Evolutionary conservation across 1,284 basidiomycete genomes (phyloP), one percentile per base, ranked within the genome.

Genomic region (Mycena sp.): DNA sequence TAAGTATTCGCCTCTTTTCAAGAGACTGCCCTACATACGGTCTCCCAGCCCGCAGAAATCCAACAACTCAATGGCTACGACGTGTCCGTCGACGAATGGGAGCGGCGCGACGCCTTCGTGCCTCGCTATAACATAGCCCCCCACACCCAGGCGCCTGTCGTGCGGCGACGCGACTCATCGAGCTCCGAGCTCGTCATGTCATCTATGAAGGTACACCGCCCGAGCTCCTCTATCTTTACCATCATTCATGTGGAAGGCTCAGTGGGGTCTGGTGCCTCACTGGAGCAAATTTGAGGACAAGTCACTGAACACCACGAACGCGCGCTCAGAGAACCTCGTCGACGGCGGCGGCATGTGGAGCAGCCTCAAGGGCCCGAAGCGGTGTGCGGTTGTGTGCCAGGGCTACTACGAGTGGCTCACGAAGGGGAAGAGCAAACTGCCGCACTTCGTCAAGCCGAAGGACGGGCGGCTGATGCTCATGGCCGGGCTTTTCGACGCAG

Each of bases 391-490:
- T 51, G 77, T 91, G 14, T 91, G 89, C 60, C 87, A 96, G 78
- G 95, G 94, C 88, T 98, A 96, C 77, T 98, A 91, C 75, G 96
- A 95, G 79, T 98, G 96, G 93, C 81, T 93, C 55, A 91, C 88
- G 67, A 94, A 91, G 72, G 91, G 90, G 46, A 89, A 89, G 68
- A 83, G 89, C 16, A 90, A 92, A 65, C 71, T 93, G 0, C 93
- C 95, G 0, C 87, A 96, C 73, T 96, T 94, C 69, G 89, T 87
- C 21, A 92, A 90, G 71, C 88, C 86, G 44, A 83, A 85, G 35
- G 84, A 90, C 48, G 86, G 85, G 2, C 72, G 73, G 26, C 71
- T 97, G 2, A 89, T 98, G 86, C 86, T 95, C 32, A 83, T 98
- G 72, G 96, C 96, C 0, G 96, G 95, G 0, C 78, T 98, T 0